Conservation (phyloP, 1,139 yeast species). For the Hemisphaericaspora xylanilytica region DNA sequence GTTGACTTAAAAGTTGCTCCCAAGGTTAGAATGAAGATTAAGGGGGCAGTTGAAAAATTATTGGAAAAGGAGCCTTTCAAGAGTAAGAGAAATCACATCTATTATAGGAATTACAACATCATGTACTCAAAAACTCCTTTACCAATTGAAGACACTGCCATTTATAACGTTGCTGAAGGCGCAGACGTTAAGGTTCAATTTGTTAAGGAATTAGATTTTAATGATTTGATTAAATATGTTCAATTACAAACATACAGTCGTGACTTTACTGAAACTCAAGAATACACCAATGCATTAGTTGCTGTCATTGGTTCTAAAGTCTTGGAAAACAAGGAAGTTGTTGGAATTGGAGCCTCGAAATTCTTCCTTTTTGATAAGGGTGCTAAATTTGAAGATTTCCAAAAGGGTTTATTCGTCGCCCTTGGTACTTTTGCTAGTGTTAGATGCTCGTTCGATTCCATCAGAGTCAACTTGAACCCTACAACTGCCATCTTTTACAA, state of each 20-base stretch:
- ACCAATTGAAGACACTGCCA: conserved; percentile 13
- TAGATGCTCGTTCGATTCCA: conserved; percentile 12
- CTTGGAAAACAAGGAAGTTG: conserved; percentile 10
- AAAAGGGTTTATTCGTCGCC: conserved; percentile 11
- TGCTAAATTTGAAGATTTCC: conserved; percentile 10
- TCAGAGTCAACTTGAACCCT: conserved; percentile 13
- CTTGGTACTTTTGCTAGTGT: conserved; percentile 15
- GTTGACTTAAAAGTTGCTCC: conserved; percentile 9
- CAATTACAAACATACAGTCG: conserved; percentile 9
- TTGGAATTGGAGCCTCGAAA: conserved; percentile 13
- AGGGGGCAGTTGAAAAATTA: conserved; percentile 11
- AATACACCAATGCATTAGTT: conserved; percentile 14
- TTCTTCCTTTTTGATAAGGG: conserved; percentile 12
- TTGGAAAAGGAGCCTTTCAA: conserved; percentile 12
- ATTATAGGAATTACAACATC: conserved; percentile 10
- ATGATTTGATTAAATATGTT: conserved; percentile 11
- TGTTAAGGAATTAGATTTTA: conserved; percentile 11
- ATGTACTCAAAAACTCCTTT: conserved; percentile 11
- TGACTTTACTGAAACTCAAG: conserved; percentile 13
- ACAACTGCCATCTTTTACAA: conserved; percentile 15
- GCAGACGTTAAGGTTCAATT: conserved; percentile 10
- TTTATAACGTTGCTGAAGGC: conserved; percentile 9
- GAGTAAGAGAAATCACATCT: conserved; percentile 11
- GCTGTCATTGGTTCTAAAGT: conserved; percentile 14
- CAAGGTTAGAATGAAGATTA: conserved; percentile 5